Evolutionary conservation across 1,284 basidiomycete species (phyloP).

Genomic region (Marasmius tenuissimus): DNA sequence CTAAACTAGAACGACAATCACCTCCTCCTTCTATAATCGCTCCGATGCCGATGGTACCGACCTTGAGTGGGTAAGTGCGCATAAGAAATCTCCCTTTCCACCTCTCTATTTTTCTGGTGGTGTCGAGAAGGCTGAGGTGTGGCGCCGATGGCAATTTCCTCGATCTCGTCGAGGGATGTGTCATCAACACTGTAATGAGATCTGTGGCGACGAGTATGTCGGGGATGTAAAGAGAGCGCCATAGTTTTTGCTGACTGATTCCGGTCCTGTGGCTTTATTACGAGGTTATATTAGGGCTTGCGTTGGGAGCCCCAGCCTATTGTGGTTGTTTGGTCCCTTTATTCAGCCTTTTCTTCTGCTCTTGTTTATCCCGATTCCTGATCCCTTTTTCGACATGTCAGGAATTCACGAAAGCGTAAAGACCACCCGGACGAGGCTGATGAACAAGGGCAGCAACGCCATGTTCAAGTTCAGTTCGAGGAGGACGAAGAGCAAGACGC

Average conservation of each 20-base stretch:
- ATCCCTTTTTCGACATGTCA: background rate
- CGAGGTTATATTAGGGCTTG: background rate
- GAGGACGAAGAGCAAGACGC: background rate
- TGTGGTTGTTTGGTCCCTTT: background rate
- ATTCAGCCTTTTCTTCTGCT: background rate
- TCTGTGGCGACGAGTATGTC: too few relatives aligned
- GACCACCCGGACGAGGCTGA: background rate
- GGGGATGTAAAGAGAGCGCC: too few relatives aligned
- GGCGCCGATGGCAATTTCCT: background rate
- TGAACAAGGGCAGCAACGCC: background rate
- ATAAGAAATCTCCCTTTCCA: too few relatives aligned
- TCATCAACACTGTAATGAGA: too few relatives aligned
- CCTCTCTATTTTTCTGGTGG: background rate
- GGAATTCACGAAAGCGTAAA: background rate
- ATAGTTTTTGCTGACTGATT: too few relatives aligned
- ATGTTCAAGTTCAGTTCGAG: background rate
- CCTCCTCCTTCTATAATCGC: background rate
- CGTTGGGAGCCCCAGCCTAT: too few relatives aligned
- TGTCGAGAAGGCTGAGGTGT: background rate
- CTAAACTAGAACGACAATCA: background rate
- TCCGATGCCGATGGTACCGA: background rate
- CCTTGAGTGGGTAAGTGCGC: background rate
- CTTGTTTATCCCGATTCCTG: background rate
- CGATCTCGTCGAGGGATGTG: too few relatives aligned
- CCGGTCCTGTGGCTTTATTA: background rate